Evolutionary conservation across 495 filamentous ascomycete species (phyloP).

Genomic region (Penicillium ucsense): DNA sequence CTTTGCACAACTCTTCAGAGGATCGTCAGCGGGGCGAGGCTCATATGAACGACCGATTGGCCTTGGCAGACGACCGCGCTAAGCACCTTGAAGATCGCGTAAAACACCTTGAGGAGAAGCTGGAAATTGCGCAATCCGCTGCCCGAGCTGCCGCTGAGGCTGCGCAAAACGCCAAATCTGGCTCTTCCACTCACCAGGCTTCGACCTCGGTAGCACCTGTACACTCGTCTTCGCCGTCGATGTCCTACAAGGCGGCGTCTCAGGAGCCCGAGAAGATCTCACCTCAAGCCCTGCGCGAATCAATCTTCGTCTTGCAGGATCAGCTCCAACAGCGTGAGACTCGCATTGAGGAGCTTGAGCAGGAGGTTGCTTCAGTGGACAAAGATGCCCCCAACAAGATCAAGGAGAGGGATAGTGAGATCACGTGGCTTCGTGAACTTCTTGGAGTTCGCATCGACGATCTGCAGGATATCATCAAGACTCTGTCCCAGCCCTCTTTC

Average conservation of each 20-base stretch:
- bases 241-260: constrained; percentile 34
- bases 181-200: constrained; percentile 18
- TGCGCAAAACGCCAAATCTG: constrained; percentile 55
- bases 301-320: constrained; percentile 90
- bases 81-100: constrained; percentile 75
- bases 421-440: constrained; percentile 88
- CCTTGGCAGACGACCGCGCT: constrained; percentile 67
- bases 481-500: constrained; percentile 61
- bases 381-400: constrained; percentile 68
- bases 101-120: constrained; percentile 72
- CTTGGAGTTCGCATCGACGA: constrained; percentile 84
- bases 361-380: constrained; percentile 54
- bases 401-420: constrained; percentile 85
- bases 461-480: constrained; percentile 80
- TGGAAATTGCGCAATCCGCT: constrained; percentile 84
- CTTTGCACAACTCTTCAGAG: constrained; percentile 58
- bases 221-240: constrained; percentile 34
- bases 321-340: constrained; percentile 90
- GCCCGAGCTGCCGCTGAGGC: constrained; percentile 79
- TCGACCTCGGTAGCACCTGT: constrained; percentile 12
- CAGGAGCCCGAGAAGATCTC: constrained; percentile 75
- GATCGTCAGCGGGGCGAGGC: constrained; percentile 61
- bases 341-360: constrained; percentile 78
- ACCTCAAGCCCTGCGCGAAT: constrained; percentile 87
- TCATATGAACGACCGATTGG: constrained; percentile 59